These are phyloP conservation scores for Juglanconis oblonga DNA, from an alignment of 2,329 filamentous ascomycete species.

Conservation along the genomic window DNA sequence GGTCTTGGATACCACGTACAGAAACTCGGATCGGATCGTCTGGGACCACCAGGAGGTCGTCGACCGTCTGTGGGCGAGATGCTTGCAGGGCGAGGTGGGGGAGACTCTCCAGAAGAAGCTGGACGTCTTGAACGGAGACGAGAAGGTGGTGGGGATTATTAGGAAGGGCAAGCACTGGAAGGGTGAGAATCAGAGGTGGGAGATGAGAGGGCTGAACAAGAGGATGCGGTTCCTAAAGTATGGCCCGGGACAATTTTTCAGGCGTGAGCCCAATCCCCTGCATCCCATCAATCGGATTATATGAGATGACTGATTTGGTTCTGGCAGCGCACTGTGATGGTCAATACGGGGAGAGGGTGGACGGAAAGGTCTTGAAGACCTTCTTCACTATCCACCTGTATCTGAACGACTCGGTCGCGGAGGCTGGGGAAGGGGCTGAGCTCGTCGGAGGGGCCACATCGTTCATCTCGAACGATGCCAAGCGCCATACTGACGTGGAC, in stretches of 20 bases:
- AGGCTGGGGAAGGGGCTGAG: slow-evolving; percentile 30
- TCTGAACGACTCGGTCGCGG: slow-evolving; percentile 46
- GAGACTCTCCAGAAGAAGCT: slow-evolving; percentile 41
- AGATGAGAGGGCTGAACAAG: slow-evolving; percentile 61
- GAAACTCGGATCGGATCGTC: slow-evolving; percentile 75
- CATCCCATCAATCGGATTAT: neutral
- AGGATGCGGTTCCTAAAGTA: slow-evolving; percentile 75
- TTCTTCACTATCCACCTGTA: slow-evolving; percentile 57
- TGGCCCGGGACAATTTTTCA: slow-evolving; percentile 69
- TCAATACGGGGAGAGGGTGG: slow-evolving; percentile 52
- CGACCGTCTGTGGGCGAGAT: slow-evolving; percentile 60
- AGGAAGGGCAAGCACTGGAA: slow-evolving; percentile 13
- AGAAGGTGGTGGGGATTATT: slow-evolving; percentile 28
- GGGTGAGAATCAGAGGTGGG: slow-evolving; percentile 31
- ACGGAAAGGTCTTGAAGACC: slow-evolving; percentile 42
- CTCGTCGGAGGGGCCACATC: slow-evolving; percentile 54
- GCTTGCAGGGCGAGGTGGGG: slow-evolving; percentile 41
- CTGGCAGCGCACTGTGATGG: slow-evolving; percentile 64
- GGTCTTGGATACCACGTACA: slow-evolving; percentile 51
- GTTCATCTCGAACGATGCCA: slow-evolving; percentile 44
- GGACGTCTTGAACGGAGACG: slow-evolving; percentile 29
- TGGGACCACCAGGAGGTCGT: slow-evolving; percentile 65
- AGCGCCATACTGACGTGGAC: slow-evolving; percentile 48
- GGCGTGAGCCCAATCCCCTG: slow-evolving; percentile 34
- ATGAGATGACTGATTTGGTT: neutral